A percentile compares a stretch with the other conserved stretches of the same genome.
These are phyloP conservation scores for Kalmanozyma brasiliensis DNA, from an alignment of 1,284 basidiomycete genomes.

Conservation along the genomic window DNA sequence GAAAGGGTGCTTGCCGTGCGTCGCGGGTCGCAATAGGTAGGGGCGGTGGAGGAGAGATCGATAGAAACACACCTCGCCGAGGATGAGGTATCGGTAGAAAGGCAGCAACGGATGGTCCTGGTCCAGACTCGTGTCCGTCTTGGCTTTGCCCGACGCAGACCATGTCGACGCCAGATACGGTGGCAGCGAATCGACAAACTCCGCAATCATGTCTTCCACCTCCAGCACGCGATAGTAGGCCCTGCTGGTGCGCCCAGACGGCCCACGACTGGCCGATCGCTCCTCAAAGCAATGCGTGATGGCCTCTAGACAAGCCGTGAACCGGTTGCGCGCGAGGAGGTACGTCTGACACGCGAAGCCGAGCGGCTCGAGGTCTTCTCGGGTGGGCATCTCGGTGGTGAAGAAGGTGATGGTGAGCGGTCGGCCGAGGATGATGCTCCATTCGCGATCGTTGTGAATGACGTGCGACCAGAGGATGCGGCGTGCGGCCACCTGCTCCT, in stretches of 20 bases:
- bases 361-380: constrained; percentile 42
- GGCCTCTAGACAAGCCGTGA: constrained; percentile 40
- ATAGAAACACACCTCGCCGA: constrained; percentile 47
- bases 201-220: constrained; percentile 48
- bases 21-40: constrained; percentile 37
- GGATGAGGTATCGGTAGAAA: constrained; percentile 47
- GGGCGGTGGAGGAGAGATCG: constrained; percentile 48
- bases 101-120: constrained; percentile 45
- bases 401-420: constrained; percentile 47
- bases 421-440: constrained; percentile 48
- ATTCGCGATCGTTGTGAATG: constrained; percentile 52
- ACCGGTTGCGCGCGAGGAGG: constrained; percentile 39
- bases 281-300: constrained; percentile 52
- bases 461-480: constrained; percentile 49
- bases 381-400: constrained; percentile 47
- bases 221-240: constrained; percentile 47
- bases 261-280: constrained; percentile 29
- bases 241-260: constrained; percentile 28
- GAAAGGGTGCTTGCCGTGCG: constrained; percentile 48
- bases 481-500: constrained; percentile 43
- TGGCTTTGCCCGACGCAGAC: constrained; percentile 29
- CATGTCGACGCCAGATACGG: constrained; percentile 42
- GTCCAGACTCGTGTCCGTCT: constrained; percentile 45
- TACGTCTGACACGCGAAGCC: constrained; percentile 49
- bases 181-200: constrained; percentile 47